Evolutionary conservation across 306 rosid genomes (phyloP), one percentile per base, ranked within the genome.

Genomic region (Vigna nakashimae): DNA sequence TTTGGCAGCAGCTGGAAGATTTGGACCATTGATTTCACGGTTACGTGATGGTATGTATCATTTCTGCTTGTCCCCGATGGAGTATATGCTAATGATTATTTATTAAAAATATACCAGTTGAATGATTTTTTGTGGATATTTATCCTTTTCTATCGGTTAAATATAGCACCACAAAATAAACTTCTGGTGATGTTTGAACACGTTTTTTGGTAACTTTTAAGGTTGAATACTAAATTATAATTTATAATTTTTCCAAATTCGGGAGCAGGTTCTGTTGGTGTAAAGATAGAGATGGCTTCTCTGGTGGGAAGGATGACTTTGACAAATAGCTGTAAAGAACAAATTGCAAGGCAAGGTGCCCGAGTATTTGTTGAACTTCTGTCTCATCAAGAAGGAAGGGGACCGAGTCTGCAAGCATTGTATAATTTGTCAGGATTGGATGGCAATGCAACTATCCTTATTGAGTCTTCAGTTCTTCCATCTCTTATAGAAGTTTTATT

Each of bases 241-340:
- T 79, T 60, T 74, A 30, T 70, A 80, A 72, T 79, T 60, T 74
- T 42, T 20, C 64, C 65, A 15, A 48, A 82, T 72, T 65, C 36
- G 63, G 74, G 65, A 30, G 74, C 84, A 87, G 93, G 91, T 69
- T 80, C 91, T 48, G 87, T 85, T 65, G 82, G 71, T 70, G 82
- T 70, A 46, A 89, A 85, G 81, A 77, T 83, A 81, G 84, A 87
- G 77, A 87, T 87, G 91, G 91, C 88, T 40, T 79, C 85, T 82
- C 82, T 87, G 45, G 69, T 87, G 60, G 91, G 93, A 74, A 85
- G 82, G 53, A 83, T 85, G 89, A 79, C 89, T 53, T 82, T 85
- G 83, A 83, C 91, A 80, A 87, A 85, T 82, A 83, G 70, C 55
- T 82, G 87, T 58, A 89, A 83, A 87, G 91, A 87, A 80, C 89